Evolutionary conservation across 1,284 basidiomycete species (phyloP), one percentile per base, ranked within the genome.

Genomic region (Sutorius eximius): DNA sequence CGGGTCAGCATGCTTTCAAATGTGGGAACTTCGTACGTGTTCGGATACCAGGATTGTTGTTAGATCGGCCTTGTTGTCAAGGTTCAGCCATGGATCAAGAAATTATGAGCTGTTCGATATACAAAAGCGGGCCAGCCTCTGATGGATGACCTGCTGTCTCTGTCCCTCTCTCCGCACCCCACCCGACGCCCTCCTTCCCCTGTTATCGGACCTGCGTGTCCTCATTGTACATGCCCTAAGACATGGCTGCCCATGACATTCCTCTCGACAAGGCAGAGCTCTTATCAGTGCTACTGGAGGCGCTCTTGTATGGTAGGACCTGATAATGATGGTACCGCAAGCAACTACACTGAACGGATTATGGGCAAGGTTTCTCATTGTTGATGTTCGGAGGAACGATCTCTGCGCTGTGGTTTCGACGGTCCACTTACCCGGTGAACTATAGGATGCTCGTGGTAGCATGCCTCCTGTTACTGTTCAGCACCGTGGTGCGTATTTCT

Each of bases 401-500:
- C 1, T 40, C 38, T 43, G 18, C 24, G 9, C 24, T 58, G 18
- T 33, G 22, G 12, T 30, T 13, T 32, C 43, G 24, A 22, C 37
- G 38, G 6, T 20, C 30, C 12, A 43, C 33, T 40, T 13, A 3
- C 4, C 15, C 3, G 42, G 34, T 47, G 24, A 56, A 58, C 32
- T n/a, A 4, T 34, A 38, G 6, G 6, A 51, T 58, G 47, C 1
- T 60, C 5, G 12, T 18, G 5, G 22, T 40, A 12, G 58, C 57
- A 5, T 58, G 46, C 3, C 4, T 15, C 4, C 32, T 58, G 24
- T 7, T 57, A 1, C 2, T 58, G 11, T 34, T 30, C 8, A 57
- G 57, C 45, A 60, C 57, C 4, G 29, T 9, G 44, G 57, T 60
- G 13, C 29, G 53, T 33, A 13, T 36, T 41, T 32, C 20, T 22